Conservation (phyloP, 2,329 filamentous ascomycete species). For the Rhynchosporium agropyri region DNA sequence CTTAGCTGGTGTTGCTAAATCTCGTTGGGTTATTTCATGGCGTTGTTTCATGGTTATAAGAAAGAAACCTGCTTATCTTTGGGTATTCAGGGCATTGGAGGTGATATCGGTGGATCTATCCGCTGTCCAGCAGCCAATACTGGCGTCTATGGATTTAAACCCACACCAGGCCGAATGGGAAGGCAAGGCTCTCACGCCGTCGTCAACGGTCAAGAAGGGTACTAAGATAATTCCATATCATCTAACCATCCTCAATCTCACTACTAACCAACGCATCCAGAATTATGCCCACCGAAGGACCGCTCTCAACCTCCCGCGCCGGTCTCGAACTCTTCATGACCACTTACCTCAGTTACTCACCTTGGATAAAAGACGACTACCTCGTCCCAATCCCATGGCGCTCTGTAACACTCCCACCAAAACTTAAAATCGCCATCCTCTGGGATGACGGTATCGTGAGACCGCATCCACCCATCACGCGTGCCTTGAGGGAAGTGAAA, state of each 20-base stretch:
- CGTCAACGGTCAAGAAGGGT: slow-evolving; percentile 45
- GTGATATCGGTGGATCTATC: slow-evolving; percentile 31
- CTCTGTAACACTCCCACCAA: slow-evolving; percentile 15
- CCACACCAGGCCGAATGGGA: slow-evolving; percentile 46
- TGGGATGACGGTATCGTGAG: slow-evolving; percentile 32
- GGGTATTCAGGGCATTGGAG: slow-evolving; percentile 24
- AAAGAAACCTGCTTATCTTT: not conserved
- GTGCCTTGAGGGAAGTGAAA: slow-evolving; percentile 27
- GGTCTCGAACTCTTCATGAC: slow-evolving; percentile 48
- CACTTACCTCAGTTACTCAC: slow-evolving; percentile 40
- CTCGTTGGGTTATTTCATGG: too few relatives aligned
- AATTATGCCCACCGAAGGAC: slow-evolving; percentile 37
- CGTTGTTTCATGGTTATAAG: not conserved
- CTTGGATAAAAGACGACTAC: slow-evolving; percentile 55
- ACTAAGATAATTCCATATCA: not conserved
- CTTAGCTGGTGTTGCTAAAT: too few relatives aligned
- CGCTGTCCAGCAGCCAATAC: slow-evolving; percentile 48
- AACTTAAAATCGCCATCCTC: slow-evolving; percentile 44
- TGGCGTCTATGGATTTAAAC: slow-evolving; percentile 54
- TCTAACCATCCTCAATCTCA: not conserved
- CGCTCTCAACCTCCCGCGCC: slow-evolving; percentile 50
- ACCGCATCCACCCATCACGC: slow-evolving; percentile 31
- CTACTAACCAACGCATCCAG: slow-evolving; percentile 13
- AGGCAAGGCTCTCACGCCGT: slow-evolving; percentile 50
- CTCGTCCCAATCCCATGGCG: slow-evolving; percentile 51